Percentiles rank a stretch among this genome's conserved stretches.
These are phyloP conservation scores for Silybum marianum DNA, from an alignment of 129 eudicot species.

Conservation along the genomic window DNA sequence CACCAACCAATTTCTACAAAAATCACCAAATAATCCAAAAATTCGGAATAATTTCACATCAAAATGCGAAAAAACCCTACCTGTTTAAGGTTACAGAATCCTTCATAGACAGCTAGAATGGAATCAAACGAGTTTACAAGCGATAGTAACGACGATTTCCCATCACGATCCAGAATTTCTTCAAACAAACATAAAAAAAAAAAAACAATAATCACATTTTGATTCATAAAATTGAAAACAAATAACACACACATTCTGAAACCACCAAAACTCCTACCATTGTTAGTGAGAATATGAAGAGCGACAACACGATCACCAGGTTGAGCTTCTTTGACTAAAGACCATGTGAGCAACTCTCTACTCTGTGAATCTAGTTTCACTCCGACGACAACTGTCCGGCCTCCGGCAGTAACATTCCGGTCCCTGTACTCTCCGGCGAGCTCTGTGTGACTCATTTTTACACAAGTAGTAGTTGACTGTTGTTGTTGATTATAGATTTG, in stretches of 20 bases:
- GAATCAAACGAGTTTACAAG: conserved; percentile 85
- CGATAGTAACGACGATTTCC: conserved; percentile 43
- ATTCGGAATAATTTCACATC: neutral
- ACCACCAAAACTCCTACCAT: conserved; percentile 35
- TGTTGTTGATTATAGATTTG: conserved; percentile 9
- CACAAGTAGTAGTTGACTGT: neutral
- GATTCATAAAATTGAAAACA: neutral
- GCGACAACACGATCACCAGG: conserved; percentile 79
- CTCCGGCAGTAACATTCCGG: conserved; percentile 27
- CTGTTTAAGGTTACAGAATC: conserved; percentile 95
- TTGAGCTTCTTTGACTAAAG: conserved; percentile 66
- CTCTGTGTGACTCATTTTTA: conserved; percentile 22
- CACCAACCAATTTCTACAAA: conserved; percentile 3
- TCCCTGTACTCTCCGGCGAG: conserved; percentile 56
- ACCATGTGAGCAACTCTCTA: conserved; percentile 78
- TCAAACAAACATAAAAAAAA: conserved; percentile 11
- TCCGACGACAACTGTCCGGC: conserved; percentile 64
- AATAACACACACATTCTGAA: neutral
- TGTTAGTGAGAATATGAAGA: conserved; percentile 56
- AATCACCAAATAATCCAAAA: conserved; percentile 2
- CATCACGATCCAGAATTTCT: conserved; percentile 45
- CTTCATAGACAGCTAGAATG: conserved; percentile 87
- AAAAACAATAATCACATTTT: neutral
- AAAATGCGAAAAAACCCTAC: conserved; percentile 31
- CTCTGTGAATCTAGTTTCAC: conserved; percentile 60